These are phyloP conservation scores for Mortierella antarctica DNA, from an alignment of 192 early-diverging fungal genomes.

Conservation along the genomic window DNA sequence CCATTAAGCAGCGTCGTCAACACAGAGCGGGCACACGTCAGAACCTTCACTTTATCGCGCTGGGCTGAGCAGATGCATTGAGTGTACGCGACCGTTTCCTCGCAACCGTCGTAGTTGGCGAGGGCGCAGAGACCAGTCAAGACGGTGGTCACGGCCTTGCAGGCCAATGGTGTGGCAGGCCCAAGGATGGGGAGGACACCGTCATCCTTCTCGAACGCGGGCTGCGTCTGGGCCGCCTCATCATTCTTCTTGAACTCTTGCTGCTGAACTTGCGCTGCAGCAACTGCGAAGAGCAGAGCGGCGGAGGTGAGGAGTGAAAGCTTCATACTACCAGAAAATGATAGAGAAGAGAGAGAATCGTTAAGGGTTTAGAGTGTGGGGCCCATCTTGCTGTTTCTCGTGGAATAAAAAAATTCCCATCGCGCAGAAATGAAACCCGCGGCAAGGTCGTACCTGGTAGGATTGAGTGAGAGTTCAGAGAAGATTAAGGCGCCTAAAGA, in stretches of 20 bases:
- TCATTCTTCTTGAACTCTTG: neutral
- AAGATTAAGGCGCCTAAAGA: no score
- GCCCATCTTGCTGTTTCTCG: no score
- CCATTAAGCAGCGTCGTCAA: neutral
- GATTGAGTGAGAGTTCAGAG: no score
- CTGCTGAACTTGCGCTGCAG: neutral
- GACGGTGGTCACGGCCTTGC: slow-evolving; percentile 1
- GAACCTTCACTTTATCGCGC: neutral
- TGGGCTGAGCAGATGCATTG: slow-evolving; percentile 6
- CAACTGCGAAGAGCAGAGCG: neutral
- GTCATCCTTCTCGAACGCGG: neutral
- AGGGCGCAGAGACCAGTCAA: slow-evolving; percentile 2
- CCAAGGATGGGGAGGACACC: neutral
- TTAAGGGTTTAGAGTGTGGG: no score
- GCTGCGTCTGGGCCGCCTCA: neutral
- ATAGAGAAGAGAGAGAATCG: neutral
- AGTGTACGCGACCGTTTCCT: slow-evolving; percentile 1
- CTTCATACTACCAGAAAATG: neutral
- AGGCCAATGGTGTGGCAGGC: neutral
- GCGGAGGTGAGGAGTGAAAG: neutral
- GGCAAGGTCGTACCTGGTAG: no score
- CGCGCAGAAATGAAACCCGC: no score
- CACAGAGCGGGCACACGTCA: neutral
- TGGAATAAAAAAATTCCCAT: no score
- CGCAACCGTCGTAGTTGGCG: slow-evolving; percentile 12